phyloP scores from a whole-genome alignment of 768 basidiomycete species.

The Austroboletus eburneus region DNA sequence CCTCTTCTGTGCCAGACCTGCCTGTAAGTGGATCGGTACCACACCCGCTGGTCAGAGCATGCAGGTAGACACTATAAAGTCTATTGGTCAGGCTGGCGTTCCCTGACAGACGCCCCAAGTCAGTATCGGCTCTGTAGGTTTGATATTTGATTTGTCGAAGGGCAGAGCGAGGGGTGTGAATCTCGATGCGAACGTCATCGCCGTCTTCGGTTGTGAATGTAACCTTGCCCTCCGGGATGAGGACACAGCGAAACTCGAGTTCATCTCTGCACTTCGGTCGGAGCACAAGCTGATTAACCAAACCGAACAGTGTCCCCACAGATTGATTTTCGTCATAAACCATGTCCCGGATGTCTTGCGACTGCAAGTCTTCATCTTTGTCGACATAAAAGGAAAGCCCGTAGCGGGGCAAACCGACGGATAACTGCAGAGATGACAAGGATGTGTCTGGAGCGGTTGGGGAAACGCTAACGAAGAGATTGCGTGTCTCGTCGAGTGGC shows the following conservation, averaged over 20 bases:
- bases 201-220: constrained; percentile 29
- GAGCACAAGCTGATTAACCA: background rate
- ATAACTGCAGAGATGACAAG: background rate
- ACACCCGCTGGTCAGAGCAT: constrained; percentile 40
- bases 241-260: constrained; percentile 14
- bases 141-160: constrained; percentile 12
- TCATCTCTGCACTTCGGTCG: background rate
- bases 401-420: background rate
- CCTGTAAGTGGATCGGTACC: constrained; percentile 40
- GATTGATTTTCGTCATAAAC: background rate
- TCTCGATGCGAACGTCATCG: constrained; percentile 9
- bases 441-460: background rate
- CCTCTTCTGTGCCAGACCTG: constrained; percentile 41
- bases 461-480: background rate
- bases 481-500: background rate
- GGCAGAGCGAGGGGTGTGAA: background rate
- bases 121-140: constrained; percentile 25
- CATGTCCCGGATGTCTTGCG: background rate
- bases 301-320: background rate
- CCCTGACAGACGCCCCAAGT: constrained; percentile 18
- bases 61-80: constrained; percentile 37
- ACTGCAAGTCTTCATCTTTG: background rate
- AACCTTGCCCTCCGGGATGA: background rate
- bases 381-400: background rate
- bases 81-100: constrained; percentile 20